A percentile compares a stretch with the other conserved stretches of the same genome.
Conservation (phyloP, 805 yeast species). For the Starmera dryadoides region DNA sequence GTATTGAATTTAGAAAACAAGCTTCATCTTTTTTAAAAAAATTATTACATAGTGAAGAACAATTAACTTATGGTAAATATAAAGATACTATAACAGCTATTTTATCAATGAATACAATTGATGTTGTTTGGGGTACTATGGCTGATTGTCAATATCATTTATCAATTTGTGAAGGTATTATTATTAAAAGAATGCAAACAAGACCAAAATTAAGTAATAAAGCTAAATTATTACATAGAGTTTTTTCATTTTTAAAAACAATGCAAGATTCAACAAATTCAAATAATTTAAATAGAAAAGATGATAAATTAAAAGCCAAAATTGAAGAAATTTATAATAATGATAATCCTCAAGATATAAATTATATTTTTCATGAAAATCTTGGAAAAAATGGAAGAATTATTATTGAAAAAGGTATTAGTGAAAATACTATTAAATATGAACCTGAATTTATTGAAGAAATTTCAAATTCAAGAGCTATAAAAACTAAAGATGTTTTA, state of each 20-base stretch:
- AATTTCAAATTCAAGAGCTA: constrained; percentile 24
- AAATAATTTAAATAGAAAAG: constrained; percentile 7
- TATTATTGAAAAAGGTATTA: constrained; percentile 31
- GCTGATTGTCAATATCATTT: constrained; percentile 74
- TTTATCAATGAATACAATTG: constrained; percentile 80
- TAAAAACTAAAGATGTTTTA: constrained; percentile 45
- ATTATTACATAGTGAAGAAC: constrained; percentile 44
- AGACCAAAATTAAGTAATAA: constrained; percentile 66
- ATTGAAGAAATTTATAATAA: not conserved
- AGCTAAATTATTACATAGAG: constrained; percentile 71
- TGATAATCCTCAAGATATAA: not conserved
- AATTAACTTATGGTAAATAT: constrained; percentile 53
- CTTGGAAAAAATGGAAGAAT: constrained; percentile 40
- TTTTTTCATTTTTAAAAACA: constrained; percentile 65
- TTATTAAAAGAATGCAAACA: constrained; percentile 57
- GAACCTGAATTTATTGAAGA: constrained; percentile 34
- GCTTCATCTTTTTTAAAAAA: constrained; percentile 62
- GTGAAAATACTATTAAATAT: constrained; percentile 9
- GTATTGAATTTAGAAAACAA: constrained; percentile 66
- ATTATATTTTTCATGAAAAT: constrained; percentile 29
- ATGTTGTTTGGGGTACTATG: constrained; percentile 88
- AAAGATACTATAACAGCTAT: constrained; percentile 81
- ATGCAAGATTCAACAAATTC: constrained; percentile 59
- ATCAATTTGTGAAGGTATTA: constrained; percentile 68
- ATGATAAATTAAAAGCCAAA: not conserved